Conservation (phyloP, 2,329 filamentous ascomycete species). For the Mycosphaerella arachidis region DNA sequence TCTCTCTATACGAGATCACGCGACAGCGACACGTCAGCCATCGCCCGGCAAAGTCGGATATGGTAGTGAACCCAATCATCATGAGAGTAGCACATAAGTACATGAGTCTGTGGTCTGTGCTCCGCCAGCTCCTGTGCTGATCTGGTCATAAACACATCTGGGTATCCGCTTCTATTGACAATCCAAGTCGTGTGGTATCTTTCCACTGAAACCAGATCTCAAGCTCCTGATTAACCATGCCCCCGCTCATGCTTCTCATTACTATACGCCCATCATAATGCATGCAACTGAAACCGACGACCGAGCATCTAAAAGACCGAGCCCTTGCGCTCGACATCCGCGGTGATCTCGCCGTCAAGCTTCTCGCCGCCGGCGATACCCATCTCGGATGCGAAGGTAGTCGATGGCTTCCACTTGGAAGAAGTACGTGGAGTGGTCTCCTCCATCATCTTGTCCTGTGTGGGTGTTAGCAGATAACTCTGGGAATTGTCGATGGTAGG, state of each 20-base stretch:
- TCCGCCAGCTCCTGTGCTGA: not conserved
- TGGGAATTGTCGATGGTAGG: not conserved
- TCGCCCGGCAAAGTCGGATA: not conserved
- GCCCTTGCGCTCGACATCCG: constrained; percentile 35
- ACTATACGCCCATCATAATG: constrained; percentile 5
- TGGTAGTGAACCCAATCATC: not conserved
- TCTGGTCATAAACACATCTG: not conserved
- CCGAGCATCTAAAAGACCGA: constrained; percentile 31
- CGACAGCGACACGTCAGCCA: not conserved
- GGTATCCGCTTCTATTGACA: not conserved
- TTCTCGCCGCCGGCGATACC: constrained; percentile 31
- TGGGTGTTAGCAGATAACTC: not conserved
- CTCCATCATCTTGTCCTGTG: constrained; percentile 75
- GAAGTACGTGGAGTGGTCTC: constrained; percentile 75
- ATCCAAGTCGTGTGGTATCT: not conserved
- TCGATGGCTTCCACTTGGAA: constrained; percentile 55
- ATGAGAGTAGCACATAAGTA: not conserved
- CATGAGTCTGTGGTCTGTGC: not conserved
- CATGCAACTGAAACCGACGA: constrained; percentile 9
- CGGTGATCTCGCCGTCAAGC: constrained; percentile 26
- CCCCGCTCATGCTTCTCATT: constrained; percentile 3
- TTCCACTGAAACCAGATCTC: not conserved
- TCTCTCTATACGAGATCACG: not conserved
- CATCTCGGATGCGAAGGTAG: constrained; percentile 33
- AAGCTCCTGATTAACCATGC: constrained; percentile 2